Base-by-base conservation (phyloP, 169 alveolate genomes). In the Cryptosporidium meleagridis region DNA sequence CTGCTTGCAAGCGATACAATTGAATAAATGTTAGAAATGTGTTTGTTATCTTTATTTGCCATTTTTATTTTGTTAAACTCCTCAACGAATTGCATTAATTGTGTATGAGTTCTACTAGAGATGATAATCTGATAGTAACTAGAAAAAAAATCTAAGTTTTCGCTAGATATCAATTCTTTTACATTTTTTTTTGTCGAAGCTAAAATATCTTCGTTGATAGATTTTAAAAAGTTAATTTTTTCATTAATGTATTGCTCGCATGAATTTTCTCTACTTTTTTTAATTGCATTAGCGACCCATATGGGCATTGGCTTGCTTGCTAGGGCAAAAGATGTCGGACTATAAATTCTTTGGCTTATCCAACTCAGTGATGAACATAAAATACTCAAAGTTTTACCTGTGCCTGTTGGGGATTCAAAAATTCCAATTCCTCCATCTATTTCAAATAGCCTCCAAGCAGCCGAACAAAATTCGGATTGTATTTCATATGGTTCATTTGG, bases 391-490 rank as follows among this genome's bases (percentile, higher is more conserved):
- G 96, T 91, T 68, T 95, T 95, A 5, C 97, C 97, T n/a, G 97
- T 95, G 23, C 97, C 97, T 18, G 97, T 95, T 23, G 97, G 97
- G 53, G 95, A 92, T 89, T 95, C 96, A 72, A 94, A 93, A 33
- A 93, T 92, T 14, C 94, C 94, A 67, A 87, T 39, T n/a, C 93
- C 87, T 4, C 94, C 91, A 16, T 92, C 72, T 35, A 31, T 55
- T 2, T 52, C 53, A 53, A 35, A 75, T 26, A 75, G 39, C 23
- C 58, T 75, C 70, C 70, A 55, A 14, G 86, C 86, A 26, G 16
- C 18, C 33, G 26, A 16, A 75, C 86, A 75, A 59, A 75, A 75
- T 31, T 75, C 72, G 5, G 62, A 37, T n/a, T 75, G 86, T 51
- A 75, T 75, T 23, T 75, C 68, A 44, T 75, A 75, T 33, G 86